Evolutionary conservation across 2,329 filamentous ascomycete species (phyloP).

Genomic region (Exophiala oligosperma): DNA sequence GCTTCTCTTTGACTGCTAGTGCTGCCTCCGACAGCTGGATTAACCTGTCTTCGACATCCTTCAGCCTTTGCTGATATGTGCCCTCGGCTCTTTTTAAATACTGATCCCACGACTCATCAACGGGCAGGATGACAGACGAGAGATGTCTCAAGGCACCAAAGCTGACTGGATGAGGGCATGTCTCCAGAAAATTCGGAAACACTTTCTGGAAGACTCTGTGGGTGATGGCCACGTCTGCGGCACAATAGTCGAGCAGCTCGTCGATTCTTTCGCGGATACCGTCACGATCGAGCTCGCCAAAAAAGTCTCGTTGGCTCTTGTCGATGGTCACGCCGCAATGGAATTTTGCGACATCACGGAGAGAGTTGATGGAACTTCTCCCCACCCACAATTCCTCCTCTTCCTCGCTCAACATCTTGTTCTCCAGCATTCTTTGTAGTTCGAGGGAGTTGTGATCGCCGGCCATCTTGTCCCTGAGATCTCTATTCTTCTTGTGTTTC

Average conservation of each 20-base stretch:
- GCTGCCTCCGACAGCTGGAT: constrained; percentile 74
- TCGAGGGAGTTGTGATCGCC: constrained; percentile 70
- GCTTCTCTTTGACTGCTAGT: constrained; percentile 68
- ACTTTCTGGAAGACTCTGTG: constrained; percentile 93
- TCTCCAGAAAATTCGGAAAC: constrained; percentile 83
- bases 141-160: constrained; percentile 91
- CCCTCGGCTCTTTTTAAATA: constrained; percentile 83
- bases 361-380: constrained; percentile 89
- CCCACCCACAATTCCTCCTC: constrained; percentile 97
- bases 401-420: constrained; percentile 68
- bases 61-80: constrained; percentile 74
- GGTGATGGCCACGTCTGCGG: constrained; percentile 88
- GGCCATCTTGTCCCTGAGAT: constrained; percentile 76
- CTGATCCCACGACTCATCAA: constrained; percentile 81
- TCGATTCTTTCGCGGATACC: constrained; percentile 73
- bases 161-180: constrained; percentile 94
- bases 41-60: constrained; percentile 76
- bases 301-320: constrained; percentile 82
- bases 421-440: constrained; percentile 68
- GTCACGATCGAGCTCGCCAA: constrained; percentile 74
- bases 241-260: constrained; percentile 88
- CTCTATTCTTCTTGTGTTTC: constrained; percentile 88
- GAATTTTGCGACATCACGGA: constrained; percentile 94
- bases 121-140: constrained; percentile 88
- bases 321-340: constrained; percentile 90